Evolutionary conservation across 2,329 filamentous ascomycete species (phyloP).

Genomic region (Emergomyces orientalis): DNA sequence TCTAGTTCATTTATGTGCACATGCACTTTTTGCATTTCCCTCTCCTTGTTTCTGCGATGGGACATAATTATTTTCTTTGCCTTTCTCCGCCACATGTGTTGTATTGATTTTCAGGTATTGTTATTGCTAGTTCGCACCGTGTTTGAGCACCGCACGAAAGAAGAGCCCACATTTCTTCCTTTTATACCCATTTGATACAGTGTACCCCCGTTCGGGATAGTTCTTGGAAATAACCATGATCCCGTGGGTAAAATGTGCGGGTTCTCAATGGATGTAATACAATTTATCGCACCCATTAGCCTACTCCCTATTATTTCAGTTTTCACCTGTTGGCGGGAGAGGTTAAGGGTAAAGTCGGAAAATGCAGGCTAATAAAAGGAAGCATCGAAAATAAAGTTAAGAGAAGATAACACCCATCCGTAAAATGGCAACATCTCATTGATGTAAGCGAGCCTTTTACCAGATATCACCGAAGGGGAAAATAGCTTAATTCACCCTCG

Average conservation of each 20-base stretch:
- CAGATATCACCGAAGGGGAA: not conserved
- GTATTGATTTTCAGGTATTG: not conserved
- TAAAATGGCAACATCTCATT: too few species aligned
- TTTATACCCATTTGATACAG: not conserved
- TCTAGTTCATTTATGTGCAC: not conserved
- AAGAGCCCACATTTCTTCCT: not conserved
- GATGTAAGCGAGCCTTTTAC: not conserved
- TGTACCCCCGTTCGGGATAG: too few species aligned
- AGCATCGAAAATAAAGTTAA: too few species aligned
- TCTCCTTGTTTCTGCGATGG: not conserved
- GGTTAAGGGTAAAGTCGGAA: too few species aligned
- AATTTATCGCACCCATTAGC: too few species aligned
- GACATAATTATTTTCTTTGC: not conserved
- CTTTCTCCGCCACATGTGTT: not conserved
- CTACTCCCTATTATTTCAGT: too few species aligned
- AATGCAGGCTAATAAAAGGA: too few species aligned
- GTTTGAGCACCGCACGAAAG: not conserved
- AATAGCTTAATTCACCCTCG: not conserved
- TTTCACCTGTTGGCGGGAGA: not conserved
- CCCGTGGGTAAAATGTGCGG: too few species aligned
- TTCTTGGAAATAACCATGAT: too few species aligned
- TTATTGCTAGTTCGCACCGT: not conserved
- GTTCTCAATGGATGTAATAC: too few species aligned
- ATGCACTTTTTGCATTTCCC: not conserved
- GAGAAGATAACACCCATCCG: too few species aligned